These are phyloP conservation scores for Amphirosellinia nigrospora DNA, from an alignment of 495 filamentous ascomycete species.

Conservation along the genomic window DNA sequence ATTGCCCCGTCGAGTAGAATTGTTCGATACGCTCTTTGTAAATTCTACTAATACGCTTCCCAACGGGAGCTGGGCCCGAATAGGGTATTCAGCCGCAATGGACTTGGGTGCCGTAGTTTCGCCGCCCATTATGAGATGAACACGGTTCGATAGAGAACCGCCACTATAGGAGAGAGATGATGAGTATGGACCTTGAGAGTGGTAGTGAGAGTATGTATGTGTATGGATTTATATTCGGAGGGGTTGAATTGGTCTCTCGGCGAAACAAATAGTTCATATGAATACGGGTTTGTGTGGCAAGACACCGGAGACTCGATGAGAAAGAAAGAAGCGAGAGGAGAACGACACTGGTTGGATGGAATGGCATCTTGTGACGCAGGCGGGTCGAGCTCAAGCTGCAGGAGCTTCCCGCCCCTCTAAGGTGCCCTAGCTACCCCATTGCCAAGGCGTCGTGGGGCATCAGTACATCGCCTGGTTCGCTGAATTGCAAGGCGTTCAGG, in stretches of 20 bases:
- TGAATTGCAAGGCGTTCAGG: conserved; percentile 15
- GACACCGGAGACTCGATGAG: conserved; percentile 3
- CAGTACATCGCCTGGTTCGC: background rate
- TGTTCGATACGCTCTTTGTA: conserved; percentile 83
- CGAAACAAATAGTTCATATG: background rate
- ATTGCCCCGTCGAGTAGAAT: conserved; percentile 83
- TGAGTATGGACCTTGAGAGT: conserved; percentile 11
- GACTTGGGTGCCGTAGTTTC: conserved; percentile 44
- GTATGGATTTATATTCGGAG: background rate
- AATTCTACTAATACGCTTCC: conserved; percentile 85
- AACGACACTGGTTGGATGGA: background rate
- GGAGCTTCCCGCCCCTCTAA: conserved; percentile 6
- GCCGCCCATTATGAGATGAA: conserved; percentile 44
- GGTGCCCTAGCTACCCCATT: background rate
- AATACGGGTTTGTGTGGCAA: background rate
- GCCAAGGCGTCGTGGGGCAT: conserved; percentile 13
- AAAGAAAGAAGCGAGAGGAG: conserved; percentile 1
- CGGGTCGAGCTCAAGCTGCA: conserved; percentile 1
- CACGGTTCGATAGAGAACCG: background rate
- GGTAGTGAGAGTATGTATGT: background rate
- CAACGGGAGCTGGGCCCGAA: conserved; percentile 59
- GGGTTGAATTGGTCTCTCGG: background rate
- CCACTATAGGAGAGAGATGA: conserved; percentile 12
- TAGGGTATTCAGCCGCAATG: conserved; percentile 50
- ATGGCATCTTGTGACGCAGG: conserved; percentile 13